Conservation (phyloP, 2,329 filamentous ascomycete genomes). For the Paracoccidioides lutzii region DNA sequence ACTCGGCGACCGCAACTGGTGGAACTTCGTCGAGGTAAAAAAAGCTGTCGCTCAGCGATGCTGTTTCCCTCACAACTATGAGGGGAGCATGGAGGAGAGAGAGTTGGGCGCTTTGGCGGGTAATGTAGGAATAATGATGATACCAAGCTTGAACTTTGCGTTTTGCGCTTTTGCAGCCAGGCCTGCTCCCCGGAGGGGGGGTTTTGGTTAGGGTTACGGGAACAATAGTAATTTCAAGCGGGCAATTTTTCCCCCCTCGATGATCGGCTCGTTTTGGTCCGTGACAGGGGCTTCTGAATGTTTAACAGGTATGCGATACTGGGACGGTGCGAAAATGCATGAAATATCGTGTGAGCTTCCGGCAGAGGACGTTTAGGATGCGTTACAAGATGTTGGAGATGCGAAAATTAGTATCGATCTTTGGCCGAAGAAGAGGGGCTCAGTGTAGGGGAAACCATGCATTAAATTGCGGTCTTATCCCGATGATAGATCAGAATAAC, state of each 20-base stretch:
- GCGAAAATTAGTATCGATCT: neutral
- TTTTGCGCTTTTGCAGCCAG: neutral
- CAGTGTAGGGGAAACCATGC: neutral
- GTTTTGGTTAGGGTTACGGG: neutral
- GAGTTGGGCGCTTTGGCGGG: neutral
- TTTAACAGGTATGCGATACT: neutral
- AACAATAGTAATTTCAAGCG: neutral
- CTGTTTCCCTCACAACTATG: slow-evolving; percentile 3
- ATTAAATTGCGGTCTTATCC: neutral
- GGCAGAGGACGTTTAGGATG: neutral
- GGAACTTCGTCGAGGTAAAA: neutral
- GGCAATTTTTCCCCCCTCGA: neutral
- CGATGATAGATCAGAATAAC: neutral
- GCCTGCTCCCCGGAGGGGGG: neutral
- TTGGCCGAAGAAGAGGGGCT: neutral
- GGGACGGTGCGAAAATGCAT: neutral
- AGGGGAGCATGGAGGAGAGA: neutral
- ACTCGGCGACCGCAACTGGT: neutral
- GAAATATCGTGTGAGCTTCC: neutral
- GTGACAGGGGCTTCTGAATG: neutral
- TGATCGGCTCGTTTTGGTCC: neutral
- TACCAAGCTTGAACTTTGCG: neutral
- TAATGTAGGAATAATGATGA: neutral
- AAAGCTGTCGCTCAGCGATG: slow-evolving; percentile 8
- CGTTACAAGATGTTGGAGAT: neutral